Base-by-base conservation (phyloP, 164 flowering plant species). In the Nymphaea colorata region DNA sequence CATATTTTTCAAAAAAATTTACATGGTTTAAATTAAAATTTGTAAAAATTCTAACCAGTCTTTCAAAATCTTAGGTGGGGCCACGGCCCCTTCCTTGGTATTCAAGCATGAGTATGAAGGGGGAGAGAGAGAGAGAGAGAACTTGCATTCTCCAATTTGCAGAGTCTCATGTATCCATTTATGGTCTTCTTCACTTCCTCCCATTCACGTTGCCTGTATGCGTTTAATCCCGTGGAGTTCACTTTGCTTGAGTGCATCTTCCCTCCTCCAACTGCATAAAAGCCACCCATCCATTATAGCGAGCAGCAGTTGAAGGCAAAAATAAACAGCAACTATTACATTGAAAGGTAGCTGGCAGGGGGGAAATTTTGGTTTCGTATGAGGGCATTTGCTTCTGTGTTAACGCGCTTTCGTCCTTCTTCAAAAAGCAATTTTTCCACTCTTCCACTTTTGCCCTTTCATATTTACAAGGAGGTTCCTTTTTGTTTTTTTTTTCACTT, bases 141-240 rank as follows among this genome's bases (percentile, higher is more conserved):
- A n/a, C 11, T 18, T 87, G 90, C 98, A 94, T 89, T 88, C 12
- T 42, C 72, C 68, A 17, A 70, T 1, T 53, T 65, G 69, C 95
- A 87, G 41, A 80, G 68, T 44, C 2, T 5, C 25, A 16, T 15
- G 74, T 85, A 90, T 14, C 78, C 79, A 65, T 85, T 75, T n/a
- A 90, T 79, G 41, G 44, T 44, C 70, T 70, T 74, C 0, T 71
- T 75, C 90, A 88, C 83, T 4, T 73, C 77, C 69, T 78, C 76
- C 76, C 77, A 82, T 74, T 90, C 95, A 36, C 70, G 61, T 62
- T 81, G 81, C 65, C 84, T 72, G 77, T 84, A 78, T 1, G 81
- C 83, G 62, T 10, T 69, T 17, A 86, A 90, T 70, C 76, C 75
- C 74, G 74, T 66, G 14, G 76, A 77, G 43, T 76, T 62, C 69